Base-by-base conservation (phyloP, 257 asterid species). In the Jaltomata sinuosa region DNA sequence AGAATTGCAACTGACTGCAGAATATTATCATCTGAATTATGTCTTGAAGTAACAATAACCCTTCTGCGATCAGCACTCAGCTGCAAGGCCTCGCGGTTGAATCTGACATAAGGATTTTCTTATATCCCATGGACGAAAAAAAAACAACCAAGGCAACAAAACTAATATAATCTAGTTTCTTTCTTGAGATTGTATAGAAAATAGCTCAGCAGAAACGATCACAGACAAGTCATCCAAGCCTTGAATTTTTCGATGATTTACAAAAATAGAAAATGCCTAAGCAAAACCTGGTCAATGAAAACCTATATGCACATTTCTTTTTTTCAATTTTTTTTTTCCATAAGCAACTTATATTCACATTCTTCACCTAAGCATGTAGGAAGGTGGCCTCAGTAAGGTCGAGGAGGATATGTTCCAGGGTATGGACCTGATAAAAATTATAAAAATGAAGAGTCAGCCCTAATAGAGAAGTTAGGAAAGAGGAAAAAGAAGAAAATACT, bases 321-420 rank as follows among this genome's bases (percentile, higher is more conserved):
- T 62, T 15, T 29, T n/a, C n/a, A n/a, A n/a, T n/a, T n/a, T 2
- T 1, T 49, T 77, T 27, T 27, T 1, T 0, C 45, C 42, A 49
- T 29, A 27, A 49, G 36, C 47, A 68, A 36, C 82, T 27, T 71
- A 12, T 81, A 55, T 49, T 34, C 80, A 83, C 62, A 22, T 29
- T 42, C 67, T 45, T 81, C 57, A 25, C 57, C 40, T 59, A 62
- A 40, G 40, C 40, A 42, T 62, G 76, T 38, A 27, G 32, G 78
- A 57, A 64, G 52, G 21, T 82, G 59, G 34, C 82, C 69, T 89
- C 87, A 90, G 88, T 90, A 86, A 3, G 90, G 89, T 25, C 83
- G 89, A 0, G 85, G 92, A 88, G 91, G 92, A 85, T 89, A 90
- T 55, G 61, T 38, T 59, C 91, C 92, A 8, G 85, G 88, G 31